A percentile compares a stretch with the other conserved stretches of the same genome.
Conservation (phyloP, 164 flowering plant species). For the Magnolia changhungtana region DNA sequence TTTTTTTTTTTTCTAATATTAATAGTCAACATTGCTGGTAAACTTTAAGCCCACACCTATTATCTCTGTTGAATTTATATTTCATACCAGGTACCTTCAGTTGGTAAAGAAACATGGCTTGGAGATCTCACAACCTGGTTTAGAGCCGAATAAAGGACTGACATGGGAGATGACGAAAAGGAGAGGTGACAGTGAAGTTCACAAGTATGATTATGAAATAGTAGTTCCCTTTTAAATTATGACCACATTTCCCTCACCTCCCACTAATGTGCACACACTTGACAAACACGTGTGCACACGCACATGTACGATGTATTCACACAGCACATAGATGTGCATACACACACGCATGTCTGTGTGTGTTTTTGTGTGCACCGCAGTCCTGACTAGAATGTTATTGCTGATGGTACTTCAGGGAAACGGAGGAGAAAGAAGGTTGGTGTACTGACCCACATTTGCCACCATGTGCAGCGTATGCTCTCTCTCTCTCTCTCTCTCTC, state of each 20-base stretch:
- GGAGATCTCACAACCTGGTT: constrained; percentile 96
- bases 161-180: constrained; percentile 99
- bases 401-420: constrained; percentile 38
- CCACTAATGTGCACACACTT: neutral
- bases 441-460: constrained; percentile 83
- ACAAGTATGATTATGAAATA: constrained; percentile 57
- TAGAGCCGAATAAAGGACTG: constrained; percentile 88
- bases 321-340: neutral
- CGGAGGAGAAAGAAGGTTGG: constrained; percentile 92
- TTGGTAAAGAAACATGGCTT: constrained; percentile 91
- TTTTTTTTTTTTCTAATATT: neutral
- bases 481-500: constrained; percentile 23
- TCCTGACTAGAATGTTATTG: neutral
- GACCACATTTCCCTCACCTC: neutral
- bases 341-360: neutral
- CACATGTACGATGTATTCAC: neutral
- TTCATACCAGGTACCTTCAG: constrained; percentile 56
- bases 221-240: neutral
- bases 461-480: constrained; percentile 93
- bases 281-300: too few species aligned
- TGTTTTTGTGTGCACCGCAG: neutral
- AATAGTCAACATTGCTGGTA: neutral
- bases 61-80: constrained; percentile 1
- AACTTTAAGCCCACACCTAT: neutral
- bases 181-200: constrained; percentile 93